Evolutionary conservation across 495 filamentous ascomycete species (phyloP).

Genomic region (Annulohypoxylon stygium): DNA sequence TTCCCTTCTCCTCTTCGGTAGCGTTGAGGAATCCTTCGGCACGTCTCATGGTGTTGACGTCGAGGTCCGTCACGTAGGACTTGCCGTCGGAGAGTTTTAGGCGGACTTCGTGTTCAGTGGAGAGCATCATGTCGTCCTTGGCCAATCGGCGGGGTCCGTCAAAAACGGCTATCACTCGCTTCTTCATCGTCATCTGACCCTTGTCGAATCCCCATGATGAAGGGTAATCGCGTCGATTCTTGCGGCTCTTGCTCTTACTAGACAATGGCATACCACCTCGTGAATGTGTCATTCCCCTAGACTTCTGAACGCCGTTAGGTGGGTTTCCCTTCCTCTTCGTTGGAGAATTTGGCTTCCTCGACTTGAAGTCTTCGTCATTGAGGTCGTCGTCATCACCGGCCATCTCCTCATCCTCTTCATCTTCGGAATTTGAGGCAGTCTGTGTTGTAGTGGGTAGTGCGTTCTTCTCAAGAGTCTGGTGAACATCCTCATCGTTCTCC

Average conservation of each 20-base stretch:
- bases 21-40: conserved; percentile 83
- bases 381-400: conserved; percentile 63
- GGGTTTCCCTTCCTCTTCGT: conserved; percentile 59
- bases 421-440: conserved; percentile 70
- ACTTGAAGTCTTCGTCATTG: conserved; percentile 52
- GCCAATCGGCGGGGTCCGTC: conserved; percentile 88
- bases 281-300: conserved; percentile 69
- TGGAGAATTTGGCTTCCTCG: conserved; percentile 46
- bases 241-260: conserved; percentile 74
- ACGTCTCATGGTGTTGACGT: conserved; percentile 88
- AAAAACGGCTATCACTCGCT: conserved; percentile 93
- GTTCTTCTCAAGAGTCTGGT: conserved; percentile 87
- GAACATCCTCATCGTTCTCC: conserved; percentile 83
- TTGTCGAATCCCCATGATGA: conserved; percentile 90
- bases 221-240: conserved; percentile 92
- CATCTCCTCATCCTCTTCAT: conserved; percentile 73
- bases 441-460: conserved; percentile 72
- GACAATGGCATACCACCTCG: conserved; percentile 71
- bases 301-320: conserved; percentile 66
- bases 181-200: conserved; percentile 96
- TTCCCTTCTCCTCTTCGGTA: conserved; percentile 85
- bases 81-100: conserved; percentile 78
- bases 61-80: conserved; percentile 91
- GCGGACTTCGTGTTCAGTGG: conserved; percentile 93
- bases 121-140: conserved; percentile 99